Evolutionary conservation across 768 basidiomycete genomes (phyloP).

Genomic region (Kondoa malvinella): DNA sequence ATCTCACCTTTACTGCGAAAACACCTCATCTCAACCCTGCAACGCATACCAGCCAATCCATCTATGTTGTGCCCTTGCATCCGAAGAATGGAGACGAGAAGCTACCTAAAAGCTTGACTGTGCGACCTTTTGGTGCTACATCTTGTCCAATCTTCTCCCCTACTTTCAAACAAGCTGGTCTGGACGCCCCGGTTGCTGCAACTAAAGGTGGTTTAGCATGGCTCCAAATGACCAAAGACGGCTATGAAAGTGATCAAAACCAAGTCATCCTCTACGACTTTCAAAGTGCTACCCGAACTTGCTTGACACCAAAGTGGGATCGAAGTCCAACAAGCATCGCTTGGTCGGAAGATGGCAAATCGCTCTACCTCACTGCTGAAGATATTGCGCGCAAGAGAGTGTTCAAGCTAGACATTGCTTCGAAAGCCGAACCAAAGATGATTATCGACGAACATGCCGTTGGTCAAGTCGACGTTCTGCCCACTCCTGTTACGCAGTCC

Average conservation of each 20-base stretch:
- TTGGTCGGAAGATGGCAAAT: slow-evolving; percentile 19
- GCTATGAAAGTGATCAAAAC: slow-evolving; percentile 66
- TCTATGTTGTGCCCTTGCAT: slow-evolving; percentile 50
- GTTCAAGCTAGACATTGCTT: slow-evolving; percentile 48
- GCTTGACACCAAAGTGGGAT: slow-evolving; percentile 70
- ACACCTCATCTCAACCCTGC: slow-evolving; percentile 60
- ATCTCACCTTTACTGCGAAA: slow-evolving; percentile 70
- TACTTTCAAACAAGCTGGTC: slow-evolving; percentile 42
- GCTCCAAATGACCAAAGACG: slow-evolving; percentile 72
- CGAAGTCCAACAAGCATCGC: slow-evolving; percentile 37
- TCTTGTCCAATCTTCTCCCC: slow-evolving; percentile 53
- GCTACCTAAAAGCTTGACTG: slow-evolving; percentile 50
- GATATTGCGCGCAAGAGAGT: slow-evolving; percentile 63
- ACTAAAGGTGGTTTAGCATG: slow-evolving; percentile 41
- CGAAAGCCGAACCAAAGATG: slow-evolving; percentile 19
- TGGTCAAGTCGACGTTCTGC: slow-evolving; percentile 41
- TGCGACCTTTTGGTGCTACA: slow-evolving; percentile 55
- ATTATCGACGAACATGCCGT: slow-evolving; percentile 35
- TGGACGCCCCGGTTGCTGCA: too few relatives aligned
- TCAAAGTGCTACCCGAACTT: slow-evolving; percentile 46
- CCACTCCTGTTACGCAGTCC: slow-evolving; percentile 35
- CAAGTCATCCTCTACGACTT: slow-evolving; percentile 61
- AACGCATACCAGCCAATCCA: slow-evolving; percentile 77
- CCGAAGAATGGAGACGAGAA: slow-evolving; percentile 31
- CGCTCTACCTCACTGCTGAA: slow-evolving; percentile 49